Conservation (phyloP, 2,329 filamentous ascomycete genomes). For the Trichocomaceae sp. region DNA sequence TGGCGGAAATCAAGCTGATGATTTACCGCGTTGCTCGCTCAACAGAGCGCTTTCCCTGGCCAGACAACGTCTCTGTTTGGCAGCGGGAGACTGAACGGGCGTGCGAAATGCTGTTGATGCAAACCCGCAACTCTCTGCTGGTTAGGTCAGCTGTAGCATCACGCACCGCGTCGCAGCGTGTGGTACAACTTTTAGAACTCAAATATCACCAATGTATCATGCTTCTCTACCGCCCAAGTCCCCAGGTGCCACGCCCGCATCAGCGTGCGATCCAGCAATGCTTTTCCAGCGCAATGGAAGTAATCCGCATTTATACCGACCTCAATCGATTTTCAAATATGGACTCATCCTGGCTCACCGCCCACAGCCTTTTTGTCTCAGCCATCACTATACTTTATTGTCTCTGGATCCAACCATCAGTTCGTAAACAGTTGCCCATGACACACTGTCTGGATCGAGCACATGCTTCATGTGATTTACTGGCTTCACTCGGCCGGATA, state of each 20-base stretch:
- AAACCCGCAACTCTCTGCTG: not conserved
- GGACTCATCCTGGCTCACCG: not conserved
- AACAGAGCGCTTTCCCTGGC: not conserved
- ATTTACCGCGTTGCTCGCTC: not conserved
- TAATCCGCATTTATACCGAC: not conserved
- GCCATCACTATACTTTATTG: constrained; percentile 1
- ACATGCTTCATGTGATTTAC: not conserved
- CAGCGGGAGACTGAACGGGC: not conserved
- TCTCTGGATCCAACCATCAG: not conserved
- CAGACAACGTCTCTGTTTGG: not conserved
- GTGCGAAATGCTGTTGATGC: not conserved
- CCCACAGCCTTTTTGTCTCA: not conserved
- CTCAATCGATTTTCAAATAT: constrained; percentile 1
- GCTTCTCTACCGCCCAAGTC: constrained; percentile 2
- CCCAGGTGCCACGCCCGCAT: not conserved
- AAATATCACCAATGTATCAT: constrained; percentile 6
- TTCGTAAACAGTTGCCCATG: not conserved
- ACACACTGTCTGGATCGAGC: not conserved
- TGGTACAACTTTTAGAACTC: not conserved
- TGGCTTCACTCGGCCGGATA: not conserved
- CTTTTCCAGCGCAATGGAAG: constrained; percentile 2
- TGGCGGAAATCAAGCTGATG: constrained; percentile 4
- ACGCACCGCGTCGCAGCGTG: not conserved
- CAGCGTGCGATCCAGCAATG: not conserved
- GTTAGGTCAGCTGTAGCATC: not conserved